phyloP scores from a whole-genome alignment of 257 asterid genomes.

The Avicennia marina region DNA sequence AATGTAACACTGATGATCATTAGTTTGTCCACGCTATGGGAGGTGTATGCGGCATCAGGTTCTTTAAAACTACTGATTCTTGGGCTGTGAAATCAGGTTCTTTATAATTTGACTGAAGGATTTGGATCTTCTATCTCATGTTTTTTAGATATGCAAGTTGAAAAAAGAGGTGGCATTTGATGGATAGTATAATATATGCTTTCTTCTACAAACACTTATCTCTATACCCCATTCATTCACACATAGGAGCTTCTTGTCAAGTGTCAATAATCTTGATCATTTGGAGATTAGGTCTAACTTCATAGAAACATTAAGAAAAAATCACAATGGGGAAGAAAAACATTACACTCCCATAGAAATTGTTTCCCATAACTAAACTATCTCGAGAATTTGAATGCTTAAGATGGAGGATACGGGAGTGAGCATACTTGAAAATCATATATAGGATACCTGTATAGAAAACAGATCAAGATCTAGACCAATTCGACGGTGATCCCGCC shows the following conservation, averaged over 20 bases:
- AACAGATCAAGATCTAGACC: conserved; percentile 98
- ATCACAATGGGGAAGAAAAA: not conserved
- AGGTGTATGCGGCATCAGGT: too few relatives aligned
- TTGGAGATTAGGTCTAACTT: not conserved
- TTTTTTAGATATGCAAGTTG: too few relatives aligned
- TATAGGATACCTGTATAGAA: conserved; percentile 71
- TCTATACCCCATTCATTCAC: not conserved
- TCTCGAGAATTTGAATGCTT: not conserved
- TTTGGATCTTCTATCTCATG: too few relatives aligned
- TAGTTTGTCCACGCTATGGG: too few relatives aligned
- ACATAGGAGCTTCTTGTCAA: not conserved
- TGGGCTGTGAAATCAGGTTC: too few relatives aligned
- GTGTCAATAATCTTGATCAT: not conserved
- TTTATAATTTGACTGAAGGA: too few relatives aligned
- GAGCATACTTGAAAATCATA: conserved; percentile 12
- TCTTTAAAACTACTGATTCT: too few relatives aligned
- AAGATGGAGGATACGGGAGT: not conserved
- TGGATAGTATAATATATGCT: too few relatives aligned
- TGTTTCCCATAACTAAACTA: not conserved
- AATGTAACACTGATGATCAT: not conserved
- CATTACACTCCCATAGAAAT: not conserved
- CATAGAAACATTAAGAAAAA: not conserved
- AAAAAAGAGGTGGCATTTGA: too few relatives aligned
- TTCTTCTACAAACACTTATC: too few relatives aligned
- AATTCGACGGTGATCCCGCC: conserved; percentile 90